phyloP scores from a whole-genome alignment of 2,329 filamentous ascomycete genomes.

The Ceratocystis albifundus region DNA sequence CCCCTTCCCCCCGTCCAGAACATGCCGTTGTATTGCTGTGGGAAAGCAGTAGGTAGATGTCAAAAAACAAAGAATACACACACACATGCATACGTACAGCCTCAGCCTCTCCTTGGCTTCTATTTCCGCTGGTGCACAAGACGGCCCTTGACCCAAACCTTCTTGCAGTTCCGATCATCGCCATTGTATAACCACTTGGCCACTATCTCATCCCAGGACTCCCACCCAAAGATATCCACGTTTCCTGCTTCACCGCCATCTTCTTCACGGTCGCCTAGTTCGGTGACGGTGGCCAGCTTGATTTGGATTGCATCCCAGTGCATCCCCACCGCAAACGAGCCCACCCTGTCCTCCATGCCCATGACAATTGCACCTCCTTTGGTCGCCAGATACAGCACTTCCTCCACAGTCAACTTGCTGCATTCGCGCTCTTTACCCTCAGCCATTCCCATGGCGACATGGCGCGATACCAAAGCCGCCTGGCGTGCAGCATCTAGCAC shows the following conservation, averaged over 20 bases:
- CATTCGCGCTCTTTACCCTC: conserved; percentile 34
- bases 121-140: conserved; percentile 56
- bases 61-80: too few relatives aligned
- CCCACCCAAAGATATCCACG: conserved; percentile 85
- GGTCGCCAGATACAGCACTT: conserved; percentile 77
- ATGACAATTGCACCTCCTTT: conserved; percentile 76
- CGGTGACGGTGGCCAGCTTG: conserved; percentile 43
- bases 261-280: conserved; percentile 30
- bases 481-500: conserved; percentile 76
- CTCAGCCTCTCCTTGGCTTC: neutral
- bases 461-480: conserved; percentile 65
- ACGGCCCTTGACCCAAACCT: conserved; percentile 79
- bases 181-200: conserved; percentile 94
- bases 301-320: conserved; percentile 86
- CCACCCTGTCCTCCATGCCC: conserved; percentile 58
- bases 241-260: conserved; percentile 41
- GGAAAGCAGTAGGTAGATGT: too few relatives aligned
- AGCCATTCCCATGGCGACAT: conserved; percentile 46
- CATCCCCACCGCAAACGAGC: conserved; percentile 75
- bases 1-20: too few relatives aligned
- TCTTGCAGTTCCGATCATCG: conserved; percentile 79
- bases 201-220: conserved; percentile 73
- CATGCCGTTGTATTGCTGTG: too few relatives aligned
- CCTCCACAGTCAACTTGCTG: conserved; percentile 67
- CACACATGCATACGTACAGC: too few relatives aligned